phyloP scores from a whole-genome alignment of 768 basidiomycete species.

The Sarcomyxa edulis region DNA sequence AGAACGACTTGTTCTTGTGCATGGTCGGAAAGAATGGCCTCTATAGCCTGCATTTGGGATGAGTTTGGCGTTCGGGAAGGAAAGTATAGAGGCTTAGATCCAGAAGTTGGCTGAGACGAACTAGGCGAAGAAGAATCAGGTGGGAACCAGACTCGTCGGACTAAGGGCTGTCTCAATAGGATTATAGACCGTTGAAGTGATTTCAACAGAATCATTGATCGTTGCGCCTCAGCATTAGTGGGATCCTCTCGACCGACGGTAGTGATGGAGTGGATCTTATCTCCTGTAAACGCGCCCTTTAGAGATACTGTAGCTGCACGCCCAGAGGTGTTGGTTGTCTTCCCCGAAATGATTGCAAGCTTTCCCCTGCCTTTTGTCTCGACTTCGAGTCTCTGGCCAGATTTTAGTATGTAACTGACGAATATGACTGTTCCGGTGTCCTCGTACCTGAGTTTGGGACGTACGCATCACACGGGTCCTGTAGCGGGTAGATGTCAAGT shows the following conservation, averaged over 20 bases:
- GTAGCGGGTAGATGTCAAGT: slow-evolving; percentile 34
- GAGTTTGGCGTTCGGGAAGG: slow-evolving; percentile 22
- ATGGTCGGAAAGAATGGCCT: slow-evolving; percentile 26
- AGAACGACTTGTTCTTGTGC: slow-evolving; percentile 22
- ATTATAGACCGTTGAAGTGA: slow-evolving; percentile 19
- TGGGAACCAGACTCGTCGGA: slow-evolving; percentile 28
- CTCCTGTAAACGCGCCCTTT: slow-evolving; percentile 16
- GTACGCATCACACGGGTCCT: slow-evolving; percentile 32
- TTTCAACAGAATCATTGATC: slow-evolving; percentile 18
- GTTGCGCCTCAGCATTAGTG: slow-evolving; percentile 39
- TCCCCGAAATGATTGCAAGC: slow-evolving; percentile 13
- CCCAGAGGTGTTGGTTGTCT: slow-evolving; percentile 27
- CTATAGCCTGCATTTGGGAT: slow-evolving; percentile 29
- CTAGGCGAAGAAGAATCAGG: slow-evolving; percentile 6
- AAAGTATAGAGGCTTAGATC: slow-evolving; percentile 13
- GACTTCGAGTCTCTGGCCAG: slow-evolving; percentile 16
- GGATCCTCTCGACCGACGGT: slow-evolving; percentile 42
- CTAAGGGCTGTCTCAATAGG: slow-evolving; percentile 27
- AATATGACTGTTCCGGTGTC: background rate
- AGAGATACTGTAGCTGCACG: slow-evolving; percentile 29
- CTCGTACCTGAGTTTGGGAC: slow-evolving; percentile 22
- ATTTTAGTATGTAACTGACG: background rate
- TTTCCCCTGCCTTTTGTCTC: slow-evolving; percentile 10
- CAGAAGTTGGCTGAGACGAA: slow-evolving; percentile 8
- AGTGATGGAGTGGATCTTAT: slow-evolving; percentile 27